A percentile compares a stretch with the other conserved stretches of the same genome.
Conservation (phyloP, 2,329 filamentous ascomycete species). For the Hirsutella thompsonii region DNA sequence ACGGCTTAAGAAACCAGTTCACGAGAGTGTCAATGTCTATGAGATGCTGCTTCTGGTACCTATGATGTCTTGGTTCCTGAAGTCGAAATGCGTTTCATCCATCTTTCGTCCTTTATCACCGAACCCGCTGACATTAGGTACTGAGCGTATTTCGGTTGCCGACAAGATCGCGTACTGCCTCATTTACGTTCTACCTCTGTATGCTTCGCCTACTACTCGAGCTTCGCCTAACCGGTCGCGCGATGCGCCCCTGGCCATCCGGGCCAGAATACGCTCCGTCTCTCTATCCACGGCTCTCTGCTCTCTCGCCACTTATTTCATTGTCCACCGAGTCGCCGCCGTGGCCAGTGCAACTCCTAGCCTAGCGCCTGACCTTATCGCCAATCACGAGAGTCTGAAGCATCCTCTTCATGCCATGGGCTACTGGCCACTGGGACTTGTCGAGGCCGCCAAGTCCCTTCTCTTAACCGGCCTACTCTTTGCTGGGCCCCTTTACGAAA, state of each 20-base stretch:
- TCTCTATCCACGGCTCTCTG: conserved; percentile 60
- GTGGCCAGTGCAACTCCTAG: background rate
- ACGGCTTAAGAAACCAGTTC: too few species aligned
- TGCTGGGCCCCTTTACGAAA: conserved; percentile 71
- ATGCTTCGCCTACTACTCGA: conserved; percentile 66
- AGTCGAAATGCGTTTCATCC: too few species aligned
- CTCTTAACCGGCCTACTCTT: conserved; percentile 69
- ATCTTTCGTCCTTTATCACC: too few species aligned
- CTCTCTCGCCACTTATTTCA: conserved; percentile 50
- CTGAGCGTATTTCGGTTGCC: background rate
- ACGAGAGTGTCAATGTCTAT: too few species aligned
- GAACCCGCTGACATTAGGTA: background rate
- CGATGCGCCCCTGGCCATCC: conserved; percentile 83
- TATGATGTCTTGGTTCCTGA: too few species aligned
- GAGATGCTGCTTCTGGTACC: too few species aligned
- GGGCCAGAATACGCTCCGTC: conserved; percentile 70
- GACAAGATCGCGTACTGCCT: conserved; percentile 64
- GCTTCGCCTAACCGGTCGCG: conserved; percentile 68
- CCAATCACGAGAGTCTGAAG: background rate
- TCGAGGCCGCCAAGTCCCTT: conserved; percentile 52
- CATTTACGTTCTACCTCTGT: conserved; percentile 83
- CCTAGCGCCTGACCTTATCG: background rate
- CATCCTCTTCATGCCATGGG: conserved; percentile 53
- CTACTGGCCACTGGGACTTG: conserved; percentile 61
- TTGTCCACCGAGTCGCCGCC: conserved; percentile 18